Base-by-base conservation (phyloP, 2,329 filamentous ascomycete genomes). In the Metarhizium brunneum region DNA sequence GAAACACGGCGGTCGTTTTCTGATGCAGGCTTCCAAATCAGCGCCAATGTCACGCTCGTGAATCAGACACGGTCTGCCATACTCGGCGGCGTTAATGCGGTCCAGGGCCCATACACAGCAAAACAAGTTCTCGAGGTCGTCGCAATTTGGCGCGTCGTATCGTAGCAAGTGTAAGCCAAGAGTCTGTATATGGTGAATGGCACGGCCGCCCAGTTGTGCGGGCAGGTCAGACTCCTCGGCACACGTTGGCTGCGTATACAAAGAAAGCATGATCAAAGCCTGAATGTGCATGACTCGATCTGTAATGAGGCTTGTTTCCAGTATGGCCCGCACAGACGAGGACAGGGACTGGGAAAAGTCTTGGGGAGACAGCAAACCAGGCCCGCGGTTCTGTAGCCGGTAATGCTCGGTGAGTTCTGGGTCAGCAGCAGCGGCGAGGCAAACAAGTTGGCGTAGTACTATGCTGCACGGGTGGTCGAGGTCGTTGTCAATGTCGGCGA, bases 71-170 rank as follows among this genome's bases (percentile, higher is more conserved):
- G 83, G 80, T 1, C 83, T 73, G 6, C 82, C 83, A 56, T 84
- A 80, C n/a, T 83, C 74, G 0, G 82, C 78, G 1, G 80, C 76
- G 50, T 81, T 81, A 47, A 86, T 73, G 14, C 80, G 73, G 62
- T 86, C 83, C 1, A 86, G 64, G 0, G 81, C 81, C 81, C 81
- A 85, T 0, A 83, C 70, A 6, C 77, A 80, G 61, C 80, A 84
- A 48, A 83, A 82, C 2, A 84, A 61, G 2, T 71, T 75, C 54
- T 78, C 75, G 2, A 75, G 67, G 30, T 76, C 72, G 47, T 75
- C 70, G 10, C 69, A 66, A 30, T 72, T 71, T 0, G 70, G 66
- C 25, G 62, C 71, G 51, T 73, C 66, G 54, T 74, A 71, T 3
- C 70, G 69, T 0, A 74, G 58, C 0, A 85, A 71, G 54, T 85